Conservation (phyloP, 768 basidiomycete species). For the Panaeolus cyanescens region DNA sequence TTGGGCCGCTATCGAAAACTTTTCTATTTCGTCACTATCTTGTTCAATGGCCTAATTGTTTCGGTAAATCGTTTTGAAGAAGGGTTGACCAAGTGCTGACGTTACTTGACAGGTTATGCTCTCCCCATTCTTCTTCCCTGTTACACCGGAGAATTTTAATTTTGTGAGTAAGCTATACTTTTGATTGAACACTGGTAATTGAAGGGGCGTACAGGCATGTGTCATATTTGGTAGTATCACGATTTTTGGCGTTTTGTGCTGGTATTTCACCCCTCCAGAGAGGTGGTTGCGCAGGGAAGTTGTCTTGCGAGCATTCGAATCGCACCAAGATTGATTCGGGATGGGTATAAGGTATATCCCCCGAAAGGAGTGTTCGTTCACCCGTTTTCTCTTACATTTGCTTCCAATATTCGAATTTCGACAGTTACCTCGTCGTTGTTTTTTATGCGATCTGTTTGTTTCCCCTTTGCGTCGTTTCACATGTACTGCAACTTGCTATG, state of each 20-base stretch:
- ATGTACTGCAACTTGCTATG: too few relatives aligned
- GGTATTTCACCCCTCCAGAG: slow-evolving; percentile 78
- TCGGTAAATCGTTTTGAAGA: slow-evolving; percentile 44
- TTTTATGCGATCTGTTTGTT: too few relatives aligned
- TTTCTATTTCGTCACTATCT: slow-evolving; percentile 66
- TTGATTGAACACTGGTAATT: neutral
- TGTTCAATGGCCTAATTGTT: slow-evolving; percentile 79
- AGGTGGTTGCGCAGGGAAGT: slow-evolving; percentile 78
- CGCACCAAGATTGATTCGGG: slow-evolving; percentile 6
- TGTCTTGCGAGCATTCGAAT: slow-evolving; percentile 48
- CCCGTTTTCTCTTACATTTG: neutral
- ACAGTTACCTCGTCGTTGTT: too few relatives aligned
- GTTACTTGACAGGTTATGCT: slow-evolving; percentile 63
- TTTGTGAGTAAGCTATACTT: slow-evolving; percentile 56
- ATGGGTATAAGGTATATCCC: too few relatives aligned
- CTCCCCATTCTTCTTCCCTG: slow-evolving; percentile 89
- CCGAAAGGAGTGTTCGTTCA: neutral
- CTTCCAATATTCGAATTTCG: too few relatives aligned
- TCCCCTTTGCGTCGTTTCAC: too few relatives aligned
- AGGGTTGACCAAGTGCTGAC: slow-evolving; percentile 9
- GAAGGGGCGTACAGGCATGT: slow-evolving; percentile 47
- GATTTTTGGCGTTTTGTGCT: slow-evolving; percentile 73
- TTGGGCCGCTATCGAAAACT: slow-evolving; percentile 66
- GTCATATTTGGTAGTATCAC: slow-evolving; percentile 83
- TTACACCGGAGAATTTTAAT: slow-evolving; percentile 76